Evolutionary conservation across 257 asterid genomes (phyloP), one percentile per base, ranked within the genome.

Genomic region (Schizonepeta tenuifolia): DNA sequence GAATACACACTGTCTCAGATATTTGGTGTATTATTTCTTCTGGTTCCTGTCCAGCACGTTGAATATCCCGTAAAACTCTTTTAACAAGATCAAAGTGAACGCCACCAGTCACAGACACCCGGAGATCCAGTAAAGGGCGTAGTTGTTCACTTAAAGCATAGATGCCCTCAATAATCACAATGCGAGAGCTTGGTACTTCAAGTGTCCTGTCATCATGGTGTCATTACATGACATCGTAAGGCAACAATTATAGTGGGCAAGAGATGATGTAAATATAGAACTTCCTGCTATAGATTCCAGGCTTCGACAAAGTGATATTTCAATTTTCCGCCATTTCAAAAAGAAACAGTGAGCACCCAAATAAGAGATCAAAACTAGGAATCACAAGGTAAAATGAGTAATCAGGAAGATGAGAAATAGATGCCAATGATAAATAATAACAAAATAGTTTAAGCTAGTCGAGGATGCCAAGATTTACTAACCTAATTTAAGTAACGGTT

Each of bases 1-100:
- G 73, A 83, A 72, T 31, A 84, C 88, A 56, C 69, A 94, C 98
- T 78, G 99, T 94, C 83, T 94, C 99, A 67, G 99, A 94, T 79
- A 94, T 94, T 76, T 94, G 99, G 70, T 94, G 98, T 72, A 95
- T 95, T 76, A 95, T 95, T 87, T 95, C 98, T 77, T 92, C 95
- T 5, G 99, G 99, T 80, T 89, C 95, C 83, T 95, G 99, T 49
- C 95, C 98, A 55, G 93, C 99, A 70, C 98, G 92, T 68, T 92
- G 97, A 77, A 95, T 95, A 83, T 92, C 98, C 75, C 99, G 85
- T 73, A 95, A 82, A 80, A 95, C 98, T 77, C 97, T 88, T 83
- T 95, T 95, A 56, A 95, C 99, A 36, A 95, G 98, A 80, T 95
- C 99, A 83, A 95, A 92, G 83, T 95, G 99, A 60, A 95, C 98